Conservation (phyloP, 345 rosid species). For the Populus nigra region DNA sequence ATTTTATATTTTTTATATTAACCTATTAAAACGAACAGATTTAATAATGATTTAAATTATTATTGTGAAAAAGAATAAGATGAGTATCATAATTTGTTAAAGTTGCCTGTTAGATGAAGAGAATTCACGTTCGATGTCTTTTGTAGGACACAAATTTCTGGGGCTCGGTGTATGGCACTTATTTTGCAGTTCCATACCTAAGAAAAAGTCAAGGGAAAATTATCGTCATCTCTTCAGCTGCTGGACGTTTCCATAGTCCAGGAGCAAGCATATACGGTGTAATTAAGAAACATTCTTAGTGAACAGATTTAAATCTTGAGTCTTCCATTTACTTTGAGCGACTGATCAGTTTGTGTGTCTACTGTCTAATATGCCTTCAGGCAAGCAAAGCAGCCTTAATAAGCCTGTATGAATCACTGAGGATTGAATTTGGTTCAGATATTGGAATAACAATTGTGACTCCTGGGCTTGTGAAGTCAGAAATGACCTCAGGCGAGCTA, state of each 20-base stretch:
- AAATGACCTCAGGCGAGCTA: constrained; percentile 23
- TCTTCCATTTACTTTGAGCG: not conserved
- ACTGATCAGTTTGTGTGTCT: not conserved
- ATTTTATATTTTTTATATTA: too few relatives aligned
- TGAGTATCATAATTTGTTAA: not conserved
- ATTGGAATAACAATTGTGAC: constrained; percentile 47
- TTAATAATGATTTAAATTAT: too few relatives aligned
- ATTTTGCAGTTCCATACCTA: constrained; percentile 36
- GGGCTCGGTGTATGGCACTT: constrained; percentile 47
- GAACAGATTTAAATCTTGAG: not conserved
- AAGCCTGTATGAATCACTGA: constrained; percentile 41
- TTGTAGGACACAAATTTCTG: constrained; percentile 50
- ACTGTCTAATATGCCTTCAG: constrained; percentile 18
- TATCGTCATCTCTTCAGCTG: constrained; percentile 43
- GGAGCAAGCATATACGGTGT: constrained; percentile 48
- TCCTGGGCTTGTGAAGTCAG: constrained; percentile 35
- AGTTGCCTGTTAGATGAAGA: not conserved
- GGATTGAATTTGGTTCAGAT: constrained; percentile 43
- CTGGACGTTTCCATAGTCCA: constrained; percentile 40
- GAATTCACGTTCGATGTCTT: too few relatives aligned
- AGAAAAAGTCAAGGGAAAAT: constrained; percentile 46
- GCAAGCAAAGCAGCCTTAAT: constrained; percentile 42
- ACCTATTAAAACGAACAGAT: too few relatives aligned
- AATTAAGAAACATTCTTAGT: constrained; percentile 4
- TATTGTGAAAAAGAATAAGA: too few relatives aligned